phyloP scores from a whole-genome alignment of 306 rosid genomes.

The Coriaria nepalensis region DNA sequence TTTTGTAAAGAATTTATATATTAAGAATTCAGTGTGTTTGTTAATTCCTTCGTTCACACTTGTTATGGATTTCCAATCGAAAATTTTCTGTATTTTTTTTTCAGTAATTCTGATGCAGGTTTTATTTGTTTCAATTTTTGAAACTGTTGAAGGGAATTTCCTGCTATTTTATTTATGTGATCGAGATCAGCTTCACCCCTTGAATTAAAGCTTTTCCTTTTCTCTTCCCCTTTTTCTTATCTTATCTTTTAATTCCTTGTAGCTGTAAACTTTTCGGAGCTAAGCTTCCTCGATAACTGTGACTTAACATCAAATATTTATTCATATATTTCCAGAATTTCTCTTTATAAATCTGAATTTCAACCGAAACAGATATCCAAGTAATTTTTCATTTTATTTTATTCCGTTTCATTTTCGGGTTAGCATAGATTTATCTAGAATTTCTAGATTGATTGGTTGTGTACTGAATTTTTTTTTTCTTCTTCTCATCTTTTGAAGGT shows the following conservation, averaged over 20 bases:
- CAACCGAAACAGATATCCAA: no score
- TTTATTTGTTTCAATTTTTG: background rate
- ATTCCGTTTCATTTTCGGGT: no score
- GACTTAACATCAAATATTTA: no score
- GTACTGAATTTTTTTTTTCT: no score
- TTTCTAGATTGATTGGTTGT: no score
- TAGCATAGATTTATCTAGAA: no score
- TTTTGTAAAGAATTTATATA: constrained; percentile 3
- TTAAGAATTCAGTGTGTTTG: background rate
- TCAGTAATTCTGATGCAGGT: constrained; percentile 3
- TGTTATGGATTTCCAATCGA: constrained; percentile 3
- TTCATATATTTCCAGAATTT: no score
- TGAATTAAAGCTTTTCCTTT: background rate
- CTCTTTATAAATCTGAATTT: no score
- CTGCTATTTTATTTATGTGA: background rate
- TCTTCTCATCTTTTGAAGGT: no score
- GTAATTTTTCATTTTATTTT: no score
- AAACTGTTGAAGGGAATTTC: constrained; percentile 6
- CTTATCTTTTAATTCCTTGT: constrained; percentile 4
- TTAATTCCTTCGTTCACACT: background rate
- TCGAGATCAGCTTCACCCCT: constrained; percentile 3
- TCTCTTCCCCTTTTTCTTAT: constrained; percentile 9
- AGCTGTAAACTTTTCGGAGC: constrained; percentile 4
- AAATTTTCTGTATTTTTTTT: background rate
- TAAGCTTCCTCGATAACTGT: background rate